These are phyloP conservation scores for Pelargonium australe DNA, from an alignment of 441 rosid species.

Conservation along the genomic window DNA sequence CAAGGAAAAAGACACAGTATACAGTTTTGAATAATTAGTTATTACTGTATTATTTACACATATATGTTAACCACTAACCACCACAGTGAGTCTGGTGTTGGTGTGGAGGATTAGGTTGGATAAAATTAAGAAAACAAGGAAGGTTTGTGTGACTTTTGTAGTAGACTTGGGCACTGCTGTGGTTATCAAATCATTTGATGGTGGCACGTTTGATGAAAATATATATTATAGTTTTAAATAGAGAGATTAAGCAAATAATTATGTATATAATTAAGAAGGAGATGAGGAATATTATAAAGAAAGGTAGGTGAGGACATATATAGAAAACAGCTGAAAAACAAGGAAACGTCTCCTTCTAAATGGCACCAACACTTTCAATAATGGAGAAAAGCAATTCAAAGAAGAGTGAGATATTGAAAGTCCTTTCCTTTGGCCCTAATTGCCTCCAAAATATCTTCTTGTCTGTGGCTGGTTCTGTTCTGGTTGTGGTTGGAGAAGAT, in stretches of 20 bases:
- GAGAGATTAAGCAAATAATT: background rate
- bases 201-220: slow-evolving; percentile 26
- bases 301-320: background rate
- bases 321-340: slow-evolving; percentile 27
- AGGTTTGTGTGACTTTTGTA: slow-evolving; percentile 2
- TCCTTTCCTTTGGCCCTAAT: background rate
- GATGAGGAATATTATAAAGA: background rate
- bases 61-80: too few relatives aligned
- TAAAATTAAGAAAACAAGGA: background rate
- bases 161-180: slow-evolving; percentile 9
- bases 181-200: slow-evolving; percentile 23
- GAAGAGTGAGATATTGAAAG: slow-evolving; percentile 4
- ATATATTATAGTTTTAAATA: background rate
- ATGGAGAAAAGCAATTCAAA: background rate
- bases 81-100: too few relatives aligned
- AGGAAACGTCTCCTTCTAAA: slow-evolving; percentile 28
- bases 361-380: slow-evolving; percentile 16
- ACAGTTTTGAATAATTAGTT: too few relatives aligned
- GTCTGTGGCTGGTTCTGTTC: background rate
- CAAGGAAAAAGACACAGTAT: too few relatives aligned
- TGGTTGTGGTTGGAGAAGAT: background rate
- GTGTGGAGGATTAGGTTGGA: background rate
- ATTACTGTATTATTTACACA: too few relatives aligned
- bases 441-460: slow-evolving; percentile 14
- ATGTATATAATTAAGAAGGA: too few relatives aligned